These are phyloP conservation scores for Bondarzewia mesenterica DNA, from an alignment of 1,284 basidiomycete species.

Conservation along the genomic window DNA sequence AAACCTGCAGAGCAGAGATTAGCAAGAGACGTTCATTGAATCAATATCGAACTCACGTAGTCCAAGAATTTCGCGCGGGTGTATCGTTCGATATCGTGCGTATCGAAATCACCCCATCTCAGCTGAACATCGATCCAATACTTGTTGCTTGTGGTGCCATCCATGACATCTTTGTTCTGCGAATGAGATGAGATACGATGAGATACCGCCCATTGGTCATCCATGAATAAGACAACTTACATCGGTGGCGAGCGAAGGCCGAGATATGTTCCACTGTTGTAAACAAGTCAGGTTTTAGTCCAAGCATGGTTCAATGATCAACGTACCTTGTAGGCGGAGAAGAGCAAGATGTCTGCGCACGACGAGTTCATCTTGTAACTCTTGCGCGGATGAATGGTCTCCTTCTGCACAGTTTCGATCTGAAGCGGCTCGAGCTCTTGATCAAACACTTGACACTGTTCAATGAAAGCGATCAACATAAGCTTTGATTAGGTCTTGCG, in stretches of 20 bases:
- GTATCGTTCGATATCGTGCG: conserved; percentile 96
- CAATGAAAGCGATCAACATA: background rate
- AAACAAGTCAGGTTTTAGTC: background rate
- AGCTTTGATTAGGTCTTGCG: background rate
- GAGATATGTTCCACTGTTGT: conserved; percentile 89
- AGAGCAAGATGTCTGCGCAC: conserved; percentile 93
- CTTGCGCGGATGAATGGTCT: conserved; percentile 98
- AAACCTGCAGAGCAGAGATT: conserved; percentile 44
- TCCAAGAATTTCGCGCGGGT: conserved; percentile 97
- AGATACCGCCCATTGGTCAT: background rate
- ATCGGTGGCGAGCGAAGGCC: conserved; percentile 93
- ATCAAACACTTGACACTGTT: conserved; percentile 93
- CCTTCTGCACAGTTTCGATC: conserved; percentile 99
- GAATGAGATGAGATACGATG: conserved; percentile 6
- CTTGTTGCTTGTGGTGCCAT: conserved; percentile 97
- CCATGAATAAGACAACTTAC: conserved; percentile 32
- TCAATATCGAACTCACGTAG: conserved; percentile 47
- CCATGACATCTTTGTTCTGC: conserved; percentile 88
- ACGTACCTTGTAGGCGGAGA: conserved; percentile 84
- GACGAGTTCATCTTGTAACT: conserved; percentile 99
- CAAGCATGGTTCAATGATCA: background rate
- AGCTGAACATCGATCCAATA: conserved; percentile 99
- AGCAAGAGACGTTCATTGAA: conserved; percentile 5
- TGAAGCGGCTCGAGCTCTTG: conserved; percentile 97
- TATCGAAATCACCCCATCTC: conserved; percentile 99